Base-by-base conservation (phyloP, 2,329 filamentous ascomycete genomes). In the Alternaria triticina region DNA sequence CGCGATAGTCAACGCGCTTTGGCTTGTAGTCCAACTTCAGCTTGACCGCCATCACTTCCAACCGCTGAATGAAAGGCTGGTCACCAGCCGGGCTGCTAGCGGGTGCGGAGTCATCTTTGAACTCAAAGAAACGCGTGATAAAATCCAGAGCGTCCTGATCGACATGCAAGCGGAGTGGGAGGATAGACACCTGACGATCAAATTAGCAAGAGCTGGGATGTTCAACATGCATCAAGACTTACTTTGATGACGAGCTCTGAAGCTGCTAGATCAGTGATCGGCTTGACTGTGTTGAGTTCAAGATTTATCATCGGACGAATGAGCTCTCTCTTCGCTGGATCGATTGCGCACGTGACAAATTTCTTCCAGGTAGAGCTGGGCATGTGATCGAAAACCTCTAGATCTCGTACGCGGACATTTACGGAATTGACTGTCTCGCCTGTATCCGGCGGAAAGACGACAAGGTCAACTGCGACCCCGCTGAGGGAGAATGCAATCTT, bases 101-200 rank as follows among this genome's bases (percentile, higher is more conserved):
- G 0, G 86, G 83, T 9, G 82, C 81, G 2, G 83, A 83, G 44
- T 94, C 91, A 70, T 97, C 94, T 75, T 97, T 96, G 85, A 99
- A 99, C 73, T 97, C 94, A 74, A 99, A 99, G 83, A 99, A 99
- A 2, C 96, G 89, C 2, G 92, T 97, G 76, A 99, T 92, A 77
- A 99, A 99, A 77, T 99, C 96, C 5, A 99, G 86, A 1, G 96
- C 95, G 80, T 99, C 96, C 80, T 99, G 96, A 74, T 99, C 96
- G 33, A 99, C 94, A 77, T 99, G 96, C 1, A 99, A 85, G 46
- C 96, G 89, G 27, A 99, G 83, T 1, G 96, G 96, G 28, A 98
- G 85, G 17, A 99, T 79, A 1, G 89, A 91, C 13, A 88, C 87
- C 83, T 76, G 28, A 12, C 4, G 11, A 13, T 27, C 20, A 57